Percentiles rank a stretch among this genome's conserved stretches.
Conservation (phyloP, 2,329 filamentous ascomycete genomes). For the Pleoardoris graminearum region DNA sequence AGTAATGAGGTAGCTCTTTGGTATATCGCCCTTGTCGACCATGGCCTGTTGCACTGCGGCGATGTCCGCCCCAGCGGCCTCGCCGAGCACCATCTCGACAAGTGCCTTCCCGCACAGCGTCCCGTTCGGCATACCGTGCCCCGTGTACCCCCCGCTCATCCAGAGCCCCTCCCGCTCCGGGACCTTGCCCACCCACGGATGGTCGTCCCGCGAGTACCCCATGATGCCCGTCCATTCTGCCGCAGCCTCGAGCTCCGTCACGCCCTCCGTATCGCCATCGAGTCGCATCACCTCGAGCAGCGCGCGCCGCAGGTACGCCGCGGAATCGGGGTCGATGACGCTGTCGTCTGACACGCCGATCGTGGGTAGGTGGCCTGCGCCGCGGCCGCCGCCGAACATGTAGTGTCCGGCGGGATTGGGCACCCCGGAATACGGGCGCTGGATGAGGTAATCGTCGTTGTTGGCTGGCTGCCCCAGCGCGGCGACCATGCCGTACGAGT, state of each 20-base stretch:
- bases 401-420: constrained; percentile 58
- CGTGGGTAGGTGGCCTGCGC: constrained; percentile 49
- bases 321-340: constrained; percentile 59
- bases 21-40: constrained; percentile 41
- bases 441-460: constrained; percentile 73
- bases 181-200: constrained; percentile 73
- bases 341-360: constrained; percentile 65
- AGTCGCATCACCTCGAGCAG: constrained; percentile 44
- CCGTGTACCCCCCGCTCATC: constrained; percentile 69
- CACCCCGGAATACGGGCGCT: constrained; percentile 59
- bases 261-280: constrained; percentile 41
- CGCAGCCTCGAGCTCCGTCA: constrained; percentile 52
- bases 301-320: constrained; percentile 58
- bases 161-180: constrained; percentile 62
- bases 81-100: constrained; percentile 61
- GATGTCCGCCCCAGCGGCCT: constrained; percentile 41
- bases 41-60: constrained; percentile 31
- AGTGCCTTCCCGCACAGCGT: constrained; percentile 67
- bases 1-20: constrained; percentile 44
- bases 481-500: constrained; percentile 69
- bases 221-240: constrained; percentile 77
- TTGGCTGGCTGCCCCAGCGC: constrained; percentile 49
- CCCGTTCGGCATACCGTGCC: constrained; percentile 76
- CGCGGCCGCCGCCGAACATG: constrained; percentile 73
- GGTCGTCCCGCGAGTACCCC: constrained; percentile 70